phyloP scores from a whole-genome alignment of 1,284 basidiomycete species.

The Cutaneotrichosporon curvatum region DNA sequence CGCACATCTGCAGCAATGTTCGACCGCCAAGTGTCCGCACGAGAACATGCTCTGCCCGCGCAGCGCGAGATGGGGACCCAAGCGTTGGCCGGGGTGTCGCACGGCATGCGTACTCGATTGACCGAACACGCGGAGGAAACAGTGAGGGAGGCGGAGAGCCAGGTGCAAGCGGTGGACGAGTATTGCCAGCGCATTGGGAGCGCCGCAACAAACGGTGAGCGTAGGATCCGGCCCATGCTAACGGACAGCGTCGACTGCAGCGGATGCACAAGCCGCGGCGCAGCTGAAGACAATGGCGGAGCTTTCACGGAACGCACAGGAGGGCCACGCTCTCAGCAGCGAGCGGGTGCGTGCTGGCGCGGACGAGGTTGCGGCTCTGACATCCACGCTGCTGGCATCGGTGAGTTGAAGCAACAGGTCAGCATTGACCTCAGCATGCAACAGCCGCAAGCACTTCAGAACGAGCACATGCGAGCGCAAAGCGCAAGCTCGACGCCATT shows the following conservation, averaged over 20 bases:
- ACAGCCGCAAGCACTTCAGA: slow-evolving; percentile 17
- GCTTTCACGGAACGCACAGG: slow-evolving; percentile 1
- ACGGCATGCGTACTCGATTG: slow-evolving; percentile 20
- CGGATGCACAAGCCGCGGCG: not conserved
- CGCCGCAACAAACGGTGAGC: slow-evolving; percentile 24
- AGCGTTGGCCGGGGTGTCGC: slow-evolving; percentile 25
- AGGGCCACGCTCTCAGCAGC: no score
- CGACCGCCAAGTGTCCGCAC: no score
- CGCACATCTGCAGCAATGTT: slow-evolving; percentile 7
- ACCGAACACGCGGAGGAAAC: slow-evolving; percentile 25
- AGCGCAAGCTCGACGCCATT: slow-evolving; percentile 25
- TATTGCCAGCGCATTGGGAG: slow-evolving; percentile 21
- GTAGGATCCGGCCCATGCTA: not conserved
- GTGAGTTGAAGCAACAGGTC: slow-evolving; percentile 15
- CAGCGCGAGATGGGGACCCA: slow-evolving; percentile 6
- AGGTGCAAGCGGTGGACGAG: slow-evolving; percentile 21
- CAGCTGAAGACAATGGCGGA: slow-evolving; percentile 3
- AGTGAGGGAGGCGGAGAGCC: slow-evolving; percentile 18
- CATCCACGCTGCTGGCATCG: slow-evolving; percentile 22
- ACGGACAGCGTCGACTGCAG: slow-evolving; percentile 1
- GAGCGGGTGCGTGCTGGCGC: not conserved
- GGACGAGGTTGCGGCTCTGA: slow-evolving; percentile 14
- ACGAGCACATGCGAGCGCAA: slow-evolving; percentile 16
- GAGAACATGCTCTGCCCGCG: not conserved
- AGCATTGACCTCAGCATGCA: slow-evolving; percentile 19